These are phyloP conservation scores for Clarireedia sp. DNA, from an alignment of 2,329 filamentous ascomycete genomes.

Conservation along the genomic window DNA sequence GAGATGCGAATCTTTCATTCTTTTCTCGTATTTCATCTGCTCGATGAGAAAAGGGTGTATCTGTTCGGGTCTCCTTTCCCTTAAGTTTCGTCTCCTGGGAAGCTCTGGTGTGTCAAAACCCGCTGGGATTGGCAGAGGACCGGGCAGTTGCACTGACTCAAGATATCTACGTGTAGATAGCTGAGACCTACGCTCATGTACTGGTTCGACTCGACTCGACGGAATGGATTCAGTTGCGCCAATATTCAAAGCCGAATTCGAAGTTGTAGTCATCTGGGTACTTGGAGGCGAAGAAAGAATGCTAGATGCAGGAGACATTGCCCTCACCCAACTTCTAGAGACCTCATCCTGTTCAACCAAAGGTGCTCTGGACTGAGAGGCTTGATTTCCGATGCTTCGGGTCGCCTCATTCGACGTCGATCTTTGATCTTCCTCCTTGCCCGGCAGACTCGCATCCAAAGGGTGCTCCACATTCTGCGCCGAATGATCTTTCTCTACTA, in stretches of 20 bases:
- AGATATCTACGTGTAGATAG: neutral
- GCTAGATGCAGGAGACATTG: slow-evolving; percentile 29
- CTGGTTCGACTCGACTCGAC: too few relatives aligned
- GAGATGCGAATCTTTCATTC: slow-evolving; percentile 25
- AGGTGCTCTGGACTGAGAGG: neutral
- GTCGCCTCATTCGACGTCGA: neutral
- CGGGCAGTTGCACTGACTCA: neutral
- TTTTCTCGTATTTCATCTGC: slow-evolving; percentile 26
- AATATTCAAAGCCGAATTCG: too few relatives aligned
- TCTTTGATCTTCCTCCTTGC: neutral
- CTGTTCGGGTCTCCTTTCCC: slow-evolving; percentile 28
- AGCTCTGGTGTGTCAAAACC: neutral
- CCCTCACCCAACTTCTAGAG: slow-evolving; percentile 33
- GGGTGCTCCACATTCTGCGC: too few relatives aligned
- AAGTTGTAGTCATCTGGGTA: neutral
- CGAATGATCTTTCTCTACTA: too few relatives aligned
- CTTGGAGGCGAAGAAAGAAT: slow-evolving; percentile 22
- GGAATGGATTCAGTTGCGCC: too few relatives aligned
- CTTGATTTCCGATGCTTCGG: neutral
- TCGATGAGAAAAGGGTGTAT: slow-evolving; percentile 29
- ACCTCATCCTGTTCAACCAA: slow-evolving; percentile 29
- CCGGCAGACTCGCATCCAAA: too few relatives aligned
- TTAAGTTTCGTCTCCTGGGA: slow-evolving; percentile 5
- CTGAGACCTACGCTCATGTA: too few relatives aligned
- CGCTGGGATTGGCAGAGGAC: neutral